Percentiles rank a stretch among this genome's conserved stretches.
Conservation (phyloP, 78 protist genomes). For the Speleostelium caveatum region DNA sequence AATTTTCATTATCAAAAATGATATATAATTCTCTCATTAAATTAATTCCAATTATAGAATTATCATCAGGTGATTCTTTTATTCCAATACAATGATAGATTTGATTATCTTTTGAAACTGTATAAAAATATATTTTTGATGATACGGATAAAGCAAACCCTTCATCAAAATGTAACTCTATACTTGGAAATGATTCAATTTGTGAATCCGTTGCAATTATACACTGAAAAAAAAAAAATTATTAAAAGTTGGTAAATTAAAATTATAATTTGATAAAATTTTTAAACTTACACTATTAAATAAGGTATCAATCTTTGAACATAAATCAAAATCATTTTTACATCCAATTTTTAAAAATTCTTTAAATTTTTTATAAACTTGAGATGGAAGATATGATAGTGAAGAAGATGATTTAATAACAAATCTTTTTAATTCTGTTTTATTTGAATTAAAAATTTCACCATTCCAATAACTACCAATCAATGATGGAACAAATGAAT, state of each 20-base stretch:
- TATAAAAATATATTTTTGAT: slow-evolving; percentile 50
- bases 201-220: not conserved
- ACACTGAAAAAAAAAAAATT: slow-evolving; percentile 8
- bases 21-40: slow-evolving; percentile 66
- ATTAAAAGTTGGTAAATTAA: not conserved
- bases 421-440: slow-evolving; percentile 4
- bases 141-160: slow-evolving; percentile 15
- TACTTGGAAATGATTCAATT: slow-evolving; percentile 51
- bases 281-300: slow-evolving; percentile 7
- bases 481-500: slow-evolving; percentile 26
- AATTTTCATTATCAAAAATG: slow-evolving; percentile 48
- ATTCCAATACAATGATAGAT: slow-evolving; percentile 51
- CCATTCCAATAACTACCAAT: slow-evolving; percentile 39
- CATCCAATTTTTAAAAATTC: slow-evolving; percentile 9
- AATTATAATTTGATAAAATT: not conserved
- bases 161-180: slow-evolving; percentile 21
- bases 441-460: not conserved
- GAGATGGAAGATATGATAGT: slow-evolving; percentile 41
- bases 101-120: slow-evolving; percentile 15
- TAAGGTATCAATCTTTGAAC: slow-evolving; percentile 32
- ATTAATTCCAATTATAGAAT: slow-evolving; percentile 42
- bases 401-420: slow-evolving; percentile 34
- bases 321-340: slow-evolving; percentile 9
- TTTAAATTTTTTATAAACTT: slow-evolving; percentile 8
- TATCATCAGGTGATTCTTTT: slow-evolving; percentile 8